Base-by-base conservation (phyloP, 2,329 filamentous ascomycete species). In the Aspergillus terreus region DNA sequence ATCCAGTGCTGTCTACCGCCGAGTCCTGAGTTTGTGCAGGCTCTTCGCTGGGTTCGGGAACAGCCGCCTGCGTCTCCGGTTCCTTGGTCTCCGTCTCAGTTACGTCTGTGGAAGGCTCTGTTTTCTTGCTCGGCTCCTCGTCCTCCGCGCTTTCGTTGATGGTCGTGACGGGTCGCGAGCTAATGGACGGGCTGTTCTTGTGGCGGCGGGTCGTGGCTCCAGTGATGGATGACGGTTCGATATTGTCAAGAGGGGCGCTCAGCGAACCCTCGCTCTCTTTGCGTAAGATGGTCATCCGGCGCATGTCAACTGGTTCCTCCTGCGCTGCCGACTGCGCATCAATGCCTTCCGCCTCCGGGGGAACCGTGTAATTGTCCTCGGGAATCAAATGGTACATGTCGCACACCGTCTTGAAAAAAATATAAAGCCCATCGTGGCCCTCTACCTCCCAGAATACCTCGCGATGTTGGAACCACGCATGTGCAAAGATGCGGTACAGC, bases 401-500 rank as follows among this genome's bases (percentile, higher is more conserved):
- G 71, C 92, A 97, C 19, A 97, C 92, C 0, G 88, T 94, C 79
- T 96, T 97, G 80, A 97, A 99, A 65, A 99, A 87, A 52, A 95
- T 83, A 69, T 99, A 99, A 10, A 99, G 76, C 0, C 94, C 94
- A n/a, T 90, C 90, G 68, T 91, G 84, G 9, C 83, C 83, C 73
- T 99, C 94, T 1, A 97, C 87, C 38, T 88, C 85, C 91, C 92
- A 97, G 71, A 97, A 99, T 48, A 96, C 90, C 50, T 88, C 87
- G 43, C 92, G 84, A 71, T 99, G 94, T 73, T 96, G 91, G 71
- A 96, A 99, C 94, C 94, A 99, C 6, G 94, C 94, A 69, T 99
- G 94, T 44, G 94, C 94, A 68, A 97, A 99, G 72, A 99, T 97
- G 54, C 94, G 84, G 71, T 99, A 95, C 46, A 97, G 82, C 12